phyloP scores from a whole-genome alignment of 176 grass and related monocot species.

The Cenchrus americanus region DNA sequence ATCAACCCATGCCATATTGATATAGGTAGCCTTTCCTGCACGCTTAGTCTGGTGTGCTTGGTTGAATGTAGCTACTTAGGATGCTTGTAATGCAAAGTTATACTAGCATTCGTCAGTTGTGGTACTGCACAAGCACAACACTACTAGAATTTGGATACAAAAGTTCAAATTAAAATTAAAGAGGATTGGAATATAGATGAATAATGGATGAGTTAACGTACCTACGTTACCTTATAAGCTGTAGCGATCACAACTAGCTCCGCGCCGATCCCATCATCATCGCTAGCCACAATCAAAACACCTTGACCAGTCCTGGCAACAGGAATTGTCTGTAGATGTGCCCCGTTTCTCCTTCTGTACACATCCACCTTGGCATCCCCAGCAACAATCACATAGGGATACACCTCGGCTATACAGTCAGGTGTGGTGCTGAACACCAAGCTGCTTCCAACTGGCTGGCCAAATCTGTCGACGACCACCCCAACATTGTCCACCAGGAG shows the following conservation, averaged over 20 bases:
- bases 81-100: background rate
- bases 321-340: slow-evolving; percentile 59
- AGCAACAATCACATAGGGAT: slow-evolving; percentile 70
- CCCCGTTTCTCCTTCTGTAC: slow-evolving; percentile 76
- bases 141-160: background rate
- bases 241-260: slow-evolving; percentile 67
- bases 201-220: slow-evolving; percentile 54
- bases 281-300: slow-evolving; percentile 58
- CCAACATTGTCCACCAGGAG: slow-evolving; percentile 91
- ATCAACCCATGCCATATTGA: slow-evolving; percentile 9
- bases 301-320: slow-evolving; percentile 48
- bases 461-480: slow-evolving; percentile 56
- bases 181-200: background rate
- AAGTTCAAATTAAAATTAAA: background rate
- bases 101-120: background rate
- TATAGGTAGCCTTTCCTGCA: background rate
- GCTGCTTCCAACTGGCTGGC: slow-evolving; percentile 76
- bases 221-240: slow-evolving; percentile 97
- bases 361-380: slow-evolving; percentile 71
- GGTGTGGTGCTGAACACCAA: slow-evolving; percentile 77
- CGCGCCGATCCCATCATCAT: slow-evolving; percentile 47
- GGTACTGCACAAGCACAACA: background rate
- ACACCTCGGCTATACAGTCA: slow-evolving; percentile 65
- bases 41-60: background rate
- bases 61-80: background rate